A percentile compares a stretch with the other conserved stretches of the same genome.
phyloP scores from a whole-genome alignment of 352 stramenopile species.

The Plasmopara halstedii region DNA sequence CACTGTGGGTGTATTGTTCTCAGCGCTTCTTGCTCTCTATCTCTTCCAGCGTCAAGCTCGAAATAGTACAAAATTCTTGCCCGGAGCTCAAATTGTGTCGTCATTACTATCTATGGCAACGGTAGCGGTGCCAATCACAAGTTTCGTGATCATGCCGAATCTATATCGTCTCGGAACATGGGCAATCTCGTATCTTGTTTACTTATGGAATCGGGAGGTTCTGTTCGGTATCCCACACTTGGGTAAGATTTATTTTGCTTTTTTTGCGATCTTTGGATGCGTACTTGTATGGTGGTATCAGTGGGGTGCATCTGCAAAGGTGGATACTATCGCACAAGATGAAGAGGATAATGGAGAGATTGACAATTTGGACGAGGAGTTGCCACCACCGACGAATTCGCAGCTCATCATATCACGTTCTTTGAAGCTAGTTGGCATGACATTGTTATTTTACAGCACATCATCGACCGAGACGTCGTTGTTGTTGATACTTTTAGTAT shows the following conservation, averaged over 20 bases:
- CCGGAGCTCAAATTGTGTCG: constrained; percentile 59
- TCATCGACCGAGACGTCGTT: constrained; percentile 71
- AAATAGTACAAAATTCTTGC: constrained; percentile 59
- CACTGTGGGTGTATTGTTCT: constrained; percentile 66
- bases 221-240: constrained; percentile 72
- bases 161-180: constrained; percentile 58
- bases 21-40: constrained; percentile 65
- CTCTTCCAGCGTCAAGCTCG: constrained; percentile 72
- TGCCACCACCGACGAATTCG: constrained; percentile 52
- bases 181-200: constrained; percentile 45
- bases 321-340: constrained; percentile 36
- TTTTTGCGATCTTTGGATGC: constrained; percentile 66
- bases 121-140: constrained; percentile 63
- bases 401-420: constrained; percentile 51
- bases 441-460: constrained; percentile 74
- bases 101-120: constrained; percentile 59
- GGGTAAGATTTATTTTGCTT: constrained; percentile 81
- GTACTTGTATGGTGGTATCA: constrained; percentile 83
- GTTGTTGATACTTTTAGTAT: constrained; percentile 58
- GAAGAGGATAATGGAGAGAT: constrained; percentile 63
- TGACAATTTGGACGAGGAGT: constrained; percentile 50
- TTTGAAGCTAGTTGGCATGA: constrained; percentile 53
- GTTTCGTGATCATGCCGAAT: constrained; percentile 70
- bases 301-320: constrained; percentile 54
- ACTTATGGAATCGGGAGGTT: constrained; percentile 63